Evolutionary conservation across 164 flowering plant species (phyloP).

Genomic region (Magnolia sinica): DNA sequence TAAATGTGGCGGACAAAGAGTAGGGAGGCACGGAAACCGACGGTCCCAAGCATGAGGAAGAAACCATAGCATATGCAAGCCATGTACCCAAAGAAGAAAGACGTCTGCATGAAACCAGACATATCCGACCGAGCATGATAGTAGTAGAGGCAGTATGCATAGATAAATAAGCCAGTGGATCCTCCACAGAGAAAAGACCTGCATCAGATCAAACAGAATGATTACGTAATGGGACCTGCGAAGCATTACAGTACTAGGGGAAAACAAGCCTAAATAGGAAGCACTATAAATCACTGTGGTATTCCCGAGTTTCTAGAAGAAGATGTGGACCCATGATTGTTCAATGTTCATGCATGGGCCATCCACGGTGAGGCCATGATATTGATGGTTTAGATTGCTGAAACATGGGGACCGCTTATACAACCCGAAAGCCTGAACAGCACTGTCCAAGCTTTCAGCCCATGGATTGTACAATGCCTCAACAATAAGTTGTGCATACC

Average conservation of each 20-base stretch:
- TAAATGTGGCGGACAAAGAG: constrained; percentile 42
- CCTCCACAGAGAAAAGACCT: constrained; percentile 42
- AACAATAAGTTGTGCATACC: no score
- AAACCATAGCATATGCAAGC: constrained; percentile 44
- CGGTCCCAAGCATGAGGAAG: constrained; percentile 40
- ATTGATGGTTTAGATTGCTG: no score
- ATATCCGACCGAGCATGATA: constrained; percentile 39
- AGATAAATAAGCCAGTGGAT: constrained; percentile 36
- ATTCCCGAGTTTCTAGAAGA: neutral
- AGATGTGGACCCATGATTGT: no score
- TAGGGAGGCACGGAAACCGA: constrained; percentile 39
- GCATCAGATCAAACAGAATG: constrained; percentile 7
- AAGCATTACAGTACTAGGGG: no score
- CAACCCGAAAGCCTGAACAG: no score
- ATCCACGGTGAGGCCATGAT: no score
- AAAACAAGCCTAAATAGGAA: no score
- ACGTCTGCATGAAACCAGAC: constrained; percentile 46
- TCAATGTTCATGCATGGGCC: no score
- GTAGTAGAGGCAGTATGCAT: constrained; percentile 39
- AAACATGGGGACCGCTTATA: no score
- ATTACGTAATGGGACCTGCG: neutral
- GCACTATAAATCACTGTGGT: neutral
- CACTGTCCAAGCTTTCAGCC: no score
- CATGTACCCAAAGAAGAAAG: constrained; percentile 44
- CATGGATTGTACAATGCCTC: no score